phyloP scores from a whole-genome alignment of 305 asterid species.

The Fraxinus velutina region DNA sequence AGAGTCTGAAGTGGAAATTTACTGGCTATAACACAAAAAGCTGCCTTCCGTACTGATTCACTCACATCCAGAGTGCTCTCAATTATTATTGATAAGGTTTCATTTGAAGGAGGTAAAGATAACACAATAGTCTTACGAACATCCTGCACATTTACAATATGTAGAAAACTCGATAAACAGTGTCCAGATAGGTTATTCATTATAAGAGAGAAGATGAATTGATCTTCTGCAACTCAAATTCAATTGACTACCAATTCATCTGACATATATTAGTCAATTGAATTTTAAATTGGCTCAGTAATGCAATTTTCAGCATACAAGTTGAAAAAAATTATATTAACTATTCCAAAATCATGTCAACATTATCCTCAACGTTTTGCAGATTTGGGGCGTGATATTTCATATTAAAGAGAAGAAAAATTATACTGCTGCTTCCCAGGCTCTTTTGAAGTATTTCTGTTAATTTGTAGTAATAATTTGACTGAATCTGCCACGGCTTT shows the following conservation, averaged over 20 bases:
- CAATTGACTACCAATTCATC: neutral
- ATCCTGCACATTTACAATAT: conserved; percentile 48
- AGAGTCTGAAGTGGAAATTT: conserved; percentile 90
- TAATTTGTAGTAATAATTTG: neutral
- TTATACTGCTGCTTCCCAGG: neutral
- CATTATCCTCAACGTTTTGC: neutral
- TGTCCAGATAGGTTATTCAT: neutral
- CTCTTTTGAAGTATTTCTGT: neutral
- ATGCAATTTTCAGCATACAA: neutral
- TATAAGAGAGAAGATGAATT: neutral
- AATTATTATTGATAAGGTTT: conserved; percentile 57
- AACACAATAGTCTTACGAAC: conserved; percentile 77
- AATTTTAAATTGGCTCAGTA: neutral
- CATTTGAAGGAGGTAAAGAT: conserved; percentile 81
- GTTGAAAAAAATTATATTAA: neutral
- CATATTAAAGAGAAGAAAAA: neutral
- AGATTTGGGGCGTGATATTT: neutral
- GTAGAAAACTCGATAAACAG: neutral
- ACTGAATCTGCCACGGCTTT: neutral
- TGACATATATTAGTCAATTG: neutral
- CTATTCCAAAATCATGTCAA: neutral
- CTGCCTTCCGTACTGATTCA: conserved; percentile 85
- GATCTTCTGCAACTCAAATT: neutral
- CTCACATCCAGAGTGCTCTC: conserved; percentile 84
- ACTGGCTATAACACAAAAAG: conserved; percentile 67